Conservation (phyloP, 257 asterid species). For the Galeopsis tetrahit region DNA sequence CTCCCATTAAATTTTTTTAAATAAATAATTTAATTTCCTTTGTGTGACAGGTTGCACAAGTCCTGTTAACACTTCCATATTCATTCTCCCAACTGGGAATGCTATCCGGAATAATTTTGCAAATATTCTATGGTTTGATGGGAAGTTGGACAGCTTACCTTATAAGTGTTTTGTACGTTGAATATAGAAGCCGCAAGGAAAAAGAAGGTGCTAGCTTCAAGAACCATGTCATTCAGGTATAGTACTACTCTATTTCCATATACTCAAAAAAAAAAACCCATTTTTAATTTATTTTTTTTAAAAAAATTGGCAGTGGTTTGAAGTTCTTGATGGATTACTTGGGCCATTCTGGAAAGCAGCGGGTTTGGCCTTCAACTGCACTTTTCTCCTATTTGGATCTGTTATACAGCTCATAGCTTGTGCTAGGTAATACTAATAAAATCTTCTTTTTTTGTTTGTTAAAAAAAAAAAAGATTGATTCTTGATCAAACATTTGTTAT, state of each 20-base stretch:
- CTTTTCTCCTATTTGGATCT: constrained; percentile 78
- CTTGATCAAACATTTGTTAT: background rate
- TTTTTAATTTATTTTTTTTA: background rate
- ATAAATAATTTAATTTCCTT: background rate
- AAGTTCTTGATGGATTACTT: constrained; percentile 83
- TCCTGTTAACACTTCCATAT: constrained; percentile 83
- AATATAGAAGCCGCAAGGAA: constrained; percentile 80
- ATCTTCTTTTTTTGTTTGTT: background rate
- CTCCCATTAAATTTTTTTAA: background rate
- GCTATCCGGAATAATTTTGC: constrained; percentile 69
- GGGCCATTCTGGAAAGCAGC: constrained; percentile 88
- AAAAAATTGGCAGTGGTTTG: constrained; percentile 71
- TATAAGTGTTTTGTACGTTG: constrained; percentile 75
- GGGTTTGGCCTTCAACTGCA: constrained; percentile 85
- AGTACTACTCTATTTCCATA: too few species aligned
- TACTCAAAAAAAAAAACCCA: background rate
- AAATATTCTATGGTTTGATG: constrained; percentile 70
- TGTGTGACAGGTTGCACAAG: constrained; percentile 78
- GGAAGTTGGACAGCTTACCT: constrained; percentile 96
- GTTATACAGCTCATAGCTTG: constrained; percentile 93
- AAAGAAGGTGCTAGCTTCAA: constrained; percentile 83
- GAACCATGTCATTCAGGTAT: constrained; percentile 88
- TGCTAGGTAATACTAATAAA: constrained; percentile 55
- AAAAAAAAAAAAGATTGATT: background rate
- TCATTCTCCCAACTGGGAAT: constrained; percentile 87